Percentiles rank a stretch among this genome's conserved stretches.
Conservation (phyloP, 2,329 filamentous ascomycete genomes). For the Talaromyces atroroseus region DNA sequence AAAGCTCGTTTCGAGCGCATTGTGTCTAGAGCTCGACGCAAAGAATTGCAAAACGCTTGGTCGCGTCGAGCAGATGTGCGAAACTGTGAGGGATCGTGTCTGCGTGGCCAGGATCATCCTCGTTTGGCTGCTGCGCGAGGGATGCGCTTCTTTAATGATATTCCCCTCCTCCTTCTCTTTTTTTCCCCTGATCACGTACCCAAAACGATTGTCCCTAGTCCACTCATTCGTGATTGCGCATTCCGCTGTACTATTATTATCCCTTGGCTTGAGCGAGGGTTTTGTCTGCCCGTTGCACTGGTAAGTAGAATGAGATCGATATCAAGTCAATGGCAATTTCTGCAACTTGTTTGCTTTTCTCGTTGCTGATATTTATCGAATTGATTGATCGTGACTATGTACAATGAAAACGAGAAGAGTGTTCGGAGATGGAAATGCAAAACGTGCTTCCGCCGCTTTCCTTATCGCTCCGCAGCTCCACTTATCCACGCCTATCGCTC, state of each 20-base stretch:
- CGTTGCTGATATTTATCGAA: too few relatives aligned
- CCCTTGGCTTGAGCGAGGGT: background rate
- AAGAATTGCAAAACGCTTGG: background rate
- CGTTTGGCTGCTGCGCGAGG: background rate
- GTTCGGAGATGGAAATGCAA: too few relatives aligned
- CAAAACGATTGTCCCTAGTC: background rate
- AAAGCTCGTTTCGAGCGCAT: background rate
- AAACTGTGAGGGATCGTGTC: conserved; percentile 2
- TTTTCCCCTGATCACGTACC: background rate
- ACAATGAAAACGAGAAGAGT: too few relatives aligned
- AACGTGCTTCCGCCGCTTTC: too few relatives aligned
- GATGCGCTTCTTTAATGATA: background rate
- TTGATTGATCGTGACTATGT: too few relatives aligned
- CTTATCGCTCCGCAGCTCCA: too few relatives aligned
- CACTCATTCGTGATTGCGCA: background rate
- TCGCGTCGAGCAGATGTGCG: conserved; percentile 4
- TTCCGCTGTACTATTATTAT: too few relatives aligned
- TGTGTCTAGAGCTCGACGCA: background rate
- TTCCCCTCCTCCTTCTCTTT: background rate
- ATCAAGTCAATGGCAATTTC: too few relatives aligned
- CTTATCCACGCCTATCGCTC: too few relatives aligned
- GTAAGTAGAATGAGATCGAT: too few relatives aligned
- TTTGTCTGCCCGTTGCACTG: too few relatives aligned
- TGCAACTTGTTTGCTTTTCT: too few relatives aligned
- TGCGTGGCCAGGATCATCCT: conserved; percentile 10